Evolutionary conservation across 345 rosid species (phyloP), one percentile per base, ranked within the genome.

Genomic region (Noccaea bulbosa): DNA sequence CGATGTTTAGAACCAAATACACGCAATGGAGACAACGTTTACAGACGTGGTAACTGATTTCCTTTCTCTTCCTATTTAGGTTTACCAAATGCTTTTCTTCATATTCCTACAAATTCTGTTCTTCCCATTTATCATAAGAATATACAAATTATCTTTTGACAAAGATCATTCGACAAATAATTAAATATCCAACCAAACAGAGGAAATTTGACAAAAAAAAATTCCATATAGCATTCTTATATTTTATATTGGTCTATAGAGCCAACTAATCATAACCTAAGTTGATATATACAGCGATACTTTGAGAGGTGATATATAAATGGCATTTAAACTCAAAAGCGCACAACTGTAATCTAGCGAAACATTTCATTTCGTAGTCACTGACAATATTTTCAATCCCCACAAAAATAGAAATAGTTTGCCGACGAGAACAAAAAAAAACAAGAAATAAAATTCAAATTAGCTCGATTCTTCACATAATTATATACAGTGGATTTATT

Each of bases 231-330:
- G 15, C 52, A 50, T n/a, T 49, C 4, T 37, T 16, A 1, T 8
- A 48, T 10, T 14, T 4, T 2, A 14, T 14, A 38, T 24, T 15
- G 39, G 10, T 15, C 10, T 9, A 39, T 24, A 14, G 22, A 51
- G 38, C 38, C 39, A 65, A 24, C 52, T 8, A 15, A 17, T 16
- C 5, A 33, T 34, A 34, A 11, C 3, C 20, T 47, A 39, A 39
- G 10, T 39, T 14, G 39, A 54, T 8, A 33, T 43, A 47, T 63
- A 11, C 14, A 59, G 20, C 67, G 8, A 37, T 47, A 49, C 11
- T 37, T 20, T 69, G 17, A 24, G 67, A 70, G 49, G 52, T 62
- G 39, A 16, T 27, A 40, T 24, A 11, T 39, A 56, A 56, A 39
- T 57, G 6, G 37, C 22, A 35, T 1, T 69, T 6, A 68, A 46